Percentiles rank a stretch among this genome's conserved stretches.
Conservation (phyloP, 106 monocot species). For the Narthecium ossifragum region DNA sequence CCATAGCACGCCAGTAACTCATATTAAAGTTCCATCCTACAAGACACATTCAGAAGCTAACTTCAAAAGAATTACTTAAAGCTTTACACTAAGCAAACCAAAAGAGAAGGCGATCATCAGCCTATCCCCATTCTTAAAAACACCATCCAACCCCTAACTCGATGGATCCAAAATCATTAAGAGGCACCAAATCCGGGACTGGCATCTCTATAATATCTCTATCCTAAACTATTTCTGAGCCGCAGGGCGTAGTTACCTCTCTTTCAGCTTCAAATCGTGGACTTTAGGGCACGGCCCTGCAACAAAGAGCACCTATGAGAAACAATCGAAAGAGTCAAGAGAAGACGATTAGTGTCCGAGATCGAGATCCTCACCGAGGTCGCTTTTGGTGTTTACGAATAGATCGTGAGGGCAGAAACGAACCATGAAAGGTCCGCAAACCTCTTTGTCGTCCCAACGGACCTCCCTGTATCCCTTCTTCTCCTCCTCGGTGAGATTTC, state of each 20-base stretch:
- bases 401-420: constrained; percentile 99
- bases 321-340: background rate
- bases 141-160: background rate
- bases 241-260: constrained; percentile 30
- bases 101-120: no score
- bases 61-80: constrained; percentile 29
- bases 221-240: background rate
- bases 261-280: constrained; percentile 75
- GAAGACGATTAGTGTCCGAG: no score
- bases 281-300: constrained; percentile 60
- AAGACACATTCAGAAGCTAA: constrained; percentile 31
- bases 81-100: no score
- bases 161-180: background rate
- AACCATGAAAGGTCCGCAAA: constrained; percentile 80
- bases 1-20: constrained; percentile 38
- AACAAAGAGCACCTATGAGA: background rate
- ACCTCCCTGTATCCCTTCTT: constrained; percentile 79
- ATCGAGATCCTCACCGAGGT: constrained; percentile 94
- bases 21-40: constrained; percentile 45
- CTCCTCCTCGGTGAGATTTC: constrained; percentile 96
- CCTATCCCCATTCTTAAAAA: background rate
- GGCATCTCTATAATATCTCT: background rate
- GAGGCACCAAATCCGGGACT: background rate
- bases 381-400: constrained; percentile 96
- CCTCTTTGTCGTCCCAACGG: constrained; percentile 91